Evolutionary conservation across 1,284 basidiomycete genomes (phyloP), one percentile per base, ranked within the genome.

Genomic region (Cryptococcus sp.): DNA sequence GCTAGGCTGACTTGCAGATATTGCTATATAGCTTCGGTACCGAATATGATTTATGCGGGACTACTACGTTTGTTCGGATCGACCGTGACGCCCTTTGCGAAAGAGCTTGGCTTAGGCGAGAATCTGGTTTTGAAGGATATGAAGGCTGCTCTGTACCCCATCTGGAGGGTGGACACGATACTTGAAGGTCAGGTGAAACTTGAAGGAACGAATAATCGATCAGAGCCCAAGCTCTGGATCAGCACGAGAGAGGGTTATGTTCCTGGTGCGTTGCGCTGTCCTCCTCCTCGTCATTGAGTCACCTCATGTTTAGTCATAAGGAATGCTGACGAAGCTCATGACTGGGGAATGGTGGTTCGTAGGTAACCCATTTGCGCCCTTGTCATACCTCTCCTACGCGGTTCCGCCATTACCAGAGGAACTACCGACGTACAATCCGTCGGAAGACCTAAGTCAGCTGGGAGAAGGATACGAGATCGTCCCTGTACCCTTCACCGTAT

Each of bases 391-490:
- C 5, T 75, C 75, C 10, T 77, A 68, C 59, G 65, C 75, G 16
- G 65, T 73, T 11, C 72, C 71, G 8, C 68, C 69, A 3, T 51
- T 78, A 10, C 64, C 65, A 1, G 62, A 65, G 25, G 61, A 70
- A 0, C 59, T 78, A 19, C 60, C 65, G 8, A 53, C 62, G 5
- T 75, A 72, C 52, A 63, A 76, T 52, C 74, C 78, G 3, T 50
- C 60, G 1, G 50, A 74, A 11, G 66, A 75, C 50, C 66, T 80
- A 23, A 84, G 83, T 54, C 84, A 86, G 60, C 80, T 91, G 52
- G 80, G 84, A 31, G 57, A 59, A n/a, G 84, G 88, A 17, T 88
- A 89, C 70, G 84, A 84, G 50, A 76, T 84, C 40, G 68, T 84
- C 80, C 59, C 77, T 86, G 50, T 93, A 85, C 75, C 76, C 10